Base-by-base conservation (phyloP, 2,329 filamentous ascomycete species). In the Botrytis tulipae region DNA sequence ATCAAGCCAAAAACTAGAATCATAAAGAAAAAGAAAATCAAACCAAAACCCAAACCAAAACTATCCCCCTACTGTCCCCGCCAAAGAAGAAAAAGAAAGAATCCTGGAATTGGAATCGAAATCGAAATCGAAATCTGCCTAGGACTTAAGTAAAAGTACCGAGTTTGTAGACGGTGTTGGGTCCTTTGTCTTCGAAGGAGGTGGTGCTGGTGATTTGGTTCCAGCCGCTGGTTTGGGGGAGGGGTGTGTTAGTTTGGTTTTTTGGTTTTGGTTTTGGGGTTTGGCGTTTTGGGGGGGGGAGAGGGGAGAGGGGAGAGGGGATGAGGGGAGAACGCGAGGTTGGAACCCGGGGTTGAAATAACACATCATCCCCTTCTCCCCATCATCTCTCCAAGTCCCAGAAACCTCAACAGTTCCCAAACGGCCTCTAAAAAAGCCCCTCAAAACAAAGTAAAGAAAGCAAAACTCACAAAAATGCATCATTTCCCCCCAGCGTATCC, bases 401-500 rank as follows among this genome's bases (percentile, higher is more conserved):
- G 42, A 44, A 46, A 46, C 7, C 44, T 1, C 3, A 20, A 48
- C 46, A 48, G 10, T 48, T 4, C 22, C 46, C 46, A 40, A 25
- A 48, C 20, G 5, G 5, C 22, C 10, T 25, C 48, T 25, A 14
- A 51, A 51, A 51, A 25, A 25, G 22, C 35, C 35, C 35, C 35
- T 2, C 12, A 42, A 42, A 48, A 8, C 0, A 48, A 25, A 25
- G 22, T 12, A 48, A 25, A 42, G n/a, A 32, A 20, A 65, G 16
- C 16, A 32, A 12, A 22, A 61, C 71, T 29, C 37, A 73, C 71
- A 76, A 76, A 61, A 60, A 76, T 5, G 74, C 72, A 69, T 75
- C 71, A 25, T 71, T 29, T 1, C 51, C 40, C n/a, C 40, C 32
- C 12, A 20, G 18, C 10, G 35, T 57, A 63, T 76, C 70, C 9